These are phyloP conservation scores for Paramecium primaurelia DNA, from an alignment of 73 alveolate genomes.

Conservation along the genomic window DNA sequence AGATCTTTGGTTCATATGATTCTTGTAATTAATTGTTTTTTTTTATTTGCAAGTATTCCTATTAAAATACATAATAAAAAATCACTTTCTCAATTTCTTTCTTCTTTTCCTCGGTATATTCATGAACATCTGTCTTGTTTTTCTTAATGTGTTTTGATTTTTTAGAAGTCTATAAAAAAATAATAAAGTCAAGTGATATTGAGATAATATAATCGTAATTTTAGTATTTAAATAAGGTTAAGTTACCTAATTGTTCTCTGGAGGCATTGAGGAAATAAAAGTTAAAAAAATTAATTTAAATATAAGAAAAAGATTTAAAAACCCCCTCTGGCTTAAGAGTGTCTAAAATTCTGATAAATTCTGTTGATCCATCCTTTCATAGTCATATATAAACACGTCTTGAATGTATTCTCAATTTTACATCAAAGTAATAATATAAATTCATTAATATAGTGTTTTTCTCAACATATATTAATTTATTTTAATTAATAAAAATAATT, in stretches of 20 bases:
- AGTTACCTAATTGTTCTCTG: not conserved
- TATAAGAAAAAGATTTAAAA: slow-evolving; percentile 13
- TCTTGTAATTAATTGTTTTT: not conserved
- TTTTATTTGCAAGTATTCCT: not conserved
- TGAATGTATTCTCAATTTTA: not conserved
- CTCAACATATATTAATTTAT: not conserved
- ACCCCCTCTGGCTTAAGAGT: not conserved
- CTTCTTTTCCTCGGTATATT: not conserved
- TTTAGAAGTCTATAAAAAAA: not conserved
- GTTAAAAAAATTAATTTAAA: slow-evolving; percentile 20
- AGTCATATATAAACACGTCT: not conserved
- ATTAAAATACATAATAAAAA: not conserved
- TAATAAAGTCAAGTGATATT: not conserved
- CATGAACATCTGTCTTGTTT: not conserved
- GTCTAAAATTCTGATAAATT: slow-evolving; percentile 19
- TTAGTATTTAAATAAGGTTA: not conserved
- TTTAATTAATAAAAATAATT: too few relatives aligned
- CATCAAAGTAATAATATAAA: not conserved
- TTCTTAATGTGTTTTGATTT: slow-evolving; percentile 28
- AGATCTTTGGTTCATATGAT: slow-evolving; percentile 67
- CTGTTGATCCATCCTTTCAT: not conserved
- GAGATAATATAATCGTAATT: not conserved
- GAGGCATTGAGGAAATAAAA: slow-evolving; percentile 1
- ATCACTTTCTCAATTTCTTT: slow-evolving; percentile 17
- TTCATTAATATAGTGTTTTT: not conserved